These are phyloP conservation scores for Acacia concinna DNA, from an alignment of 331 rosid species.

Conservation along the genomic window DNA sequence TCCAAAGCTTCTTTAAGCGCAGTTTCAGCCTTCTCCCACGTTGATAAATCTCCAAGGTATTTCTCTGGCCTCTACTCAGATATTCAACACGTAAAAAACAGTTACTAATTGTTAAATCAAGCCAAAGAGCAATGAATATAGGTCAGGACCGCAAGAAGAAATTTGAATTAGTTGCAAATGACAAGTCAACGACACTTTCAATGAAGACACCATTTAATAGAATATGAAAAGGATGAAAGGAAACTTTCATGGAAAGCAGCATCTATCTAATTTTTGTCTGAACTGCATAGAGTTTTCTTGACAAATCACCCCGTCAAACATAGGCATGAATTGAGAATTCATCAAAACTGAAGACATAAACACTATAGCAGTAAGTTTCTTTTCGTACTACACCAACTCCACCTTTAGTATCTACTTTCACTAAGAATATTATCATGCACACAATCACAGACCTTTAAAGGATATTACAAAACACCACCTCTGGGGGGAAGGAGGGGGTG, in stretches of 20 bases:
- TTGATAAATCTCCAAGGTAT: constrained; percentile 65
- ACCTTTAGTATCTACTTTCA: background rate
- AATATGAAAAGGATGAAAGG: constrained; percentile 1
- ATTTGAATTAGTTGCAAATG: background rate
- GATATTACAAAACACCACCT: no score
- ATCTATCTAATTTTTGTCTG: background rate
- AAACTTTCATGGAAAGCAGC: background rate
- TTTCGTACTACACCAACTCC: background rate
- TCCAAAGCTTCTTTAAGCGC: constrained; percentile 82
- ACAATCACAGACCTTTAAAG: background rate
- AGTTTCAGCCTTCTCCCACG: constrained; percentile 94
- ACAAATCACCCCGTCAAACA: background rate
- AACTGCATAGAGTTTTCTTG: background rate
- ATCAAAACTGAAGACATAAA: background rate
- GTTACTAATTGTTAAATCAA: constrained; percentile 11
- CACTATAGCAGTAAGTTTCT: background rate
- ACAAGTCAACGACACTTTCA: background rate
- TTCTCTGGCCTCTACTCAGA: constrained; percentile 83
- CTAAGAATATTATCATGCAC: background rate
- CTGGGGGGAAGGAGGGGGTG: no score
- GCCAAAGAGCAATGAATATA: constrained; percentile 7
- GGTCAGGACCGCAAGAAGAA: background rate
- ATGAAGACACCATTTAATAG: background rate
- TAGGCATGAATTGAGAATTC: background rate
- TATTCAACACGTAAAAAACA: constrained; percentile 19